These are phyloP conservation scores for Tetrapisispora phaffii DNA, from an alignment of 805 yeast species.

Conservation along the genomic window DNA sequence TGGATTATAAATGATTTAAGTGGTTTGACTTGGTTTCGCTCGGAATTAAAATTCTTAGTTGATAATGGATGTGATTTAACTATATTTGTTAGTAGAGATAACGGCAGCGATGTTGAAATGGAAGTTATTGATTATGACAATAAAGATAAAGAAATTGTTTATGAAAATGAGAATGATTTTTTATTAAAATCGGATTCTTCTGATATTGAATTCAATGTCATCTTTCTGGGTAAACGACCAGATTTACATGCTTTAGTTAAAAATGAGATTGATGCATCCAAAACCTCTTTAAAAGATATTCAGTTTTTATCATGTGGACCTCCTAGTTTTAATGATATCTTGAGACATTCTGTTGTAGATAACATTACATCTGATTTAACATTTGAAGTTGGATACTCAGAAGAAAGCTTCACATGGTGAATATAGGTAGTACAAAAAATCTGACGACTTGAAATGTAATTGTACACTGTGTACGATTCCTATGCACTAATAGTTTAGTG, in stretches of 20 bases:
- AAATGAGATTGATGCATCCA: slow-evolving; percentile 25
- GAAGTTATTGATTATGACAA: slow-evolving; percentile 1
- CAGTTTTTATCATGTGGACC: slow-evolving; percentile 59
- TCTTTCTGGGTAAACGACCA: slow-evolving; percentile 38
- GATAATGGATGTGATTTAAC: slow-evolving; percentile 23
- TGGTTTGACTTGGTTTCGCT: slow-evolving; percentile 40
- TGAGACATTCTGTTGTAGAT: slow-evolving; percentile 40
- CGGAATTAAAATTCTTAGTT: slow-evolving; percentile 32
- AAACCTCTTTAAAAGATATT: slow-evolving; percentile 35
- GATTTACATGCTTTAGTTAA: slow-evolving; percentile 32
- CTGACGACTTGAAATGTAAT: neutral
- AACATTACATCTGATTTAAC: slow-evolving; percentile 24
- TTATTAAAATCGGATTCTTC: neutral
- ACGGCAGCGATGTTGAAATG: slow-evolving; percentile 4
- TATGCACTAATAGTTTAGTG: too few relatives aligned
- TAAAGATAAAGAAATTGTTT: neutral
- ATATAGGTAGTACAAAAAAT: neutral
- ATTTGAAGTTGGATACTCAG: slow-evolving; percentile 26
- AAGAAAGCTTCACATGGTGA: slow-evolving; percentile 30
- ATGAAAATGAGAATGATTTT: neutral
- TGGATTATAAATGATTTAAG: slow-evolving; percentile 55
- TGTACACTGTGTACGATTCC: too few relatives aligned
- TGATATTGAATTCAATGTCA: slow-evolving; percentile 8
- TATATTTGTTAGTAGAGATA: slow-evolving; percentile 7
- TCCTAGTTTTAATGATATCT: slow-evolving; percentile 44